A percentile compares a stretch with the other conserved stretches of the same genome.
phyloP scores from a whole-genome alignment of 1,284 basidiomycete species.

The Rhodotorula sp. region DNA sequence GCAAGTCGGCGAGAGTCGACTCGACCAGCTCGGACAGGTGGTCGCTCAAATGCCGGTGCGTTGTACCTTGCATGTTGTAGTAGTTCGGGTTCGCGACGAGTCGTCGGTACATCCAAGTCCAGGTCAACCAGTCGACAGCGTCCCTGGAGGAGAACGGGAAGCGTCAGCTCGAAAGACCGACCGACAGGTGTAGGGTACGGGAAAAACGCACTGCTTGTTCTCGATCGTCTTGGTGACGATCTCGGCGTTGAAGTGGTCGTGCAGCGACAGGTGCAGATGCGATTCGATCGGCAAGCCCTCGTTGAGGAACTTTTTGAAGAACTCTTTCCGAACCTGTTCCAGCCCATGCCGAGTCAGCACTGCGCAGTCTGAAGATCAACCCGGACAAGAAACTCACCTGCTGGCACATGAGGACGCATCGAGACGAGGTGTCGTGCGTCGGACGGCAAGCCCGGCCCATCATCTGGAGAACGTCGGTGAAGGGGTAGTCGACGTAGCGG shows the following conservation, averaged over 20 bases:
- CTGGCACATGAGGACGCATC: constrained; percentile 95
- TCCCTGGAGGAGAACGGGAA: constrained; percentile 36
- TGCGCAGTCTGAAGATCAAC: too few relatives aligned
- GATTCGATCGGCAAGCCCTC: constrained; percentile 98
- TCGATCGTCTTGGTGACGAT: constrained; percentile 98
- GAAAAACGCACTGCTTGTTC: constrained; percentile 96
- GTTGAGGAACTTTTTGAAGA: constrained; percentile 94
- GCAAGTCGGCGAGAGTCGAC: constrained; percentile 83
- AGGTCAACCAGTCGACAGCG: constrained; percentile 74
- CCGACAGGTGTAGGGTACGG: constrained; percentile 50
- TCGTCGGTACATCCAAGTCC: constrained; percentile 94
- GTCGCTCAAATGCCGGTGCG: constrained; percentile 87
- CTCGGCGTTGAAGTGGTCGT: constrained; percentile 98
- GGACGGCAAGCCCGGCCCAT: constrained; percentile 95
- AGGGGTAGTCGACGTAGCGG: constrained; percentile 95
- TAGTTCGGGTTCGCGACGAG: constrained; percentile 80
- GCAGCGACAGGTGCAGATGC: constrained; percentile 78
- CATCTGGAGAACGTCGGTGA: constrained; percentile 98
- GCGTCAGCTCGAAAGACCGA: constrained; percentile 8
- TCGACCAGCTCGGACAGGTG: constrained; percentile 96
- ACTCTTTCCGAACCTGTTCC: constrained; percentile 58
- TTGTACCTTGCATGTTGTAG: constrained; percentile 76
- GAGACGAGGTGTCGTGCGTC: constrained; percentile 75
- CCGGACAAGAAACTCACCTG: too few relatives aligned
- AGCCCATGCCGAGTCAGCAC: not conserved